Evolutionary conservation across 1,139 yeast genomes (phyloP).

Genomic region (Saccharomyces hybrid): DNA sequence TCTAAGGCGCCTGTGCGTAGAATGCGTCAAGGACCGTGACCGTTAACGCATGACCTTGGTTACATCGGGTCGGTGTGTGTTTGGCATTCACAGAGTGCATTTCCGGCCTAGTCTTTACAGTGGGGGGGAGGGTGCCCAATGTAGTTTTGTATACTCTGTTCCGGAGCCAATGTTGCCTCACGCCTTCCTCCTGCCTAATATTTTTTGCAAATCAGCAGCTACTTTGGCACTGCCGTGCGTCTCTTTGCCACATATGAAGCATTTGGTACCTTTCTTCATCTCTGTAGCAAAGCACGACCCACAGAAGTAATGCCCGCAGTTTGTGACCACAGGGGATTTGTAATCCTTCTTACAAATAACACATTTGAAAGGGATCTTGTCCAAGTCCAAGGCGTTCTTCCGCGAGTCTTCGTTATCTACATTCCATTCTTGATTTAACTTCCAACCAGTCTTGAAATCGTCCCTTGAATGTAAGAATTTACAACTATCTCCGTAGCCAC

Average conservation of each 20-base stretch:
- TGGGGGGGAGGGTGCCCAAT: no score
- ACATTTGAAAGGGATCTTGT: conserved; percentile 53
- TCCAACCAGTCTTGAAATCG: conserved; percentile 71
- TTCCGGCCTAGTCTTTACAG: no score
- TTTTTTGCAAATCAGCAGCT: conserved; percentile 18
- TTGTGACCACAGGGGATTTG: conserved; percentile 51
- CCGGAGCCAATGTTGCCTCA: neutral
- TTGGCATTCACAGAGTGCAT: no score
- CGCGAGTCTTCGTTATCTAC: conserved; percentile 13
- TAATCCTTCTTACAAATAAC: conserved; percentile 55
- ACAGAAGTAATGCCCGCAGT: conserved; percentile 63
- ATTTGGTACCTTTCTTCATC: conserved; percentile 41
- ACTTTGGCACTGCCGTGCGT: conserved; percentile 44
- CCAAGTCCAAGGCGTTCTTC: conserved; percentile 15
- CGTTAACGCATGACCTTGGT: neutral
- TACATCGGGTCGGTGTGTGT: no score
- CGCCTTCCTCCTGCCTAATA: neutral
- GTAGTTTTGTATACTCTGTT: no score
- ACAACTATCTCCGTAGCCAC: conserved; percentile 98
- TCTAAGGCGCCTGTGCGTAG: neutral
- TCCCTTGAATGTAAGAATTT: conserved; percentile 87
- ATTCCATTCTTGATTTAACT: conserved; percentile 70
- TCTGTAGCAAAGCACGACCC: conserved; percentile 52
- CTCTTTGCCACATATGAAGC: conserved; percentile 52
- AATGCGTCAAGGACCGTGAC: neutral